Evolutionary conservation across 345 rosid species (phyloP).

Genomic region (Cardiospermum halicacabum): DNA sequence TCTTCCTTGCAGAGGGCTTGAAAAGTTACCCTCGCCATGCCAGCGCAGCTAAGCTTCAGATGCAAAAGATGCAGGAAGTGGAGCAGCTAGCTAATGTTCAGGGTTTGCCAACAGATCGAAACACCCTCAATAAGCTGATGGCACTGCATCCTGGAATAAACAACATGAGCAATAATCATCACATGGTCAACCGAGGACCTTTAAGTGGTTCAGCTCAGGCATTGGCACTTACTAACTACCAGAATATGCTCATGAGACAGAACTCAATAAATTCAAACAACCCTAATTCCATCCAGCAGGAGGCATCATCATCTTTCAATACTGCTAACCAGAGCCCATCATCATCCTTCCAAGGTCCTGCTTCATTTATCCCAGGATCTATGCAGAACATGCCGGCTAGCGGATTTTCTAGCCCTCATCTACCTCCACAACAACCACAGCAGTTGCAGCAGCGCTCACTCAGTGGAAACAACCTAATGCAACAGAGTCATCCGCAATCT

Average conservation of each 20-base stretch:
- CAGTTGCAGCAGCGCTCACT: slow-evolving; percentile 46
- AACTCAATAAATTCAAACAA: slow-evolving; percentile 73
- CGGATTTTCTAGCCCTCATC: slow-evolving; percentile 43
- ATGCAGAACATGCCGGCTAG: slow-evolving; percentile 51
- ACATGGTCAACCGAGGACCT: slow-evolving; percentile 52
- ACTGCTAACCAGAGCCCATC: slow-evolving; percentile 60
- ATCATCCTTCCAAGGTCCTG: slow-evolving; percentile 57
- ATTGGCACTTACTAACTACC: slow-evolving; percentile 68
- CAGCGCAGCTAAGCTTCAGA: slow-evolving; percentile 53
- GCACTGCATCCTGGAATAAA: slow-evolving; percentile 55
- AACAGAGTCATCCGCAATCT: slow-evolving; percentile 43
- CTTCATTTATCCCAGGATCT: slow-evolving; percentile 45
- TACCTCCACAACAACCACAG: slow-evolving; percentile 45
- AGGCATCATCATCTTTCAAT: slow-evolving; percentile 48
- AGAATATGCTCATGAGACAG: slow-evolving; percentile 69
- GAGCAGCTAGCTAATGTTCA: slow-evolving; percentile 74
- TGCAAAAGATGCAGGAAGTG: slow-evolving; percentile 81
- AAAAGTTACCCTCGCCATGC: slow-evolving; percentile 69
- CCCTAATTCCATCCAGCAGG: slow-evolving; percentile 56
- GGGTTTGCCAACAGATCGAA: slow-evolving; percentile 78
- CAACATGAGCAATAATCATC: slow-evolving; percentile 45
- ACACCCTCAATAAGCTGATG: slow-evolving; percentile 76
- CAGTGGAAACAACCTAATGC: slow-evolving; percentile 43
- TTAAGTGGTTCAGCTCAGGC: slow-evolving; percentile 78
- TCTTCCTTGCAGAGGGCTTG: slow-evolving; percentile 67